Conservation (phyloP, 345 rosid genomes). For the Schrenkiella parvula region DNA sequence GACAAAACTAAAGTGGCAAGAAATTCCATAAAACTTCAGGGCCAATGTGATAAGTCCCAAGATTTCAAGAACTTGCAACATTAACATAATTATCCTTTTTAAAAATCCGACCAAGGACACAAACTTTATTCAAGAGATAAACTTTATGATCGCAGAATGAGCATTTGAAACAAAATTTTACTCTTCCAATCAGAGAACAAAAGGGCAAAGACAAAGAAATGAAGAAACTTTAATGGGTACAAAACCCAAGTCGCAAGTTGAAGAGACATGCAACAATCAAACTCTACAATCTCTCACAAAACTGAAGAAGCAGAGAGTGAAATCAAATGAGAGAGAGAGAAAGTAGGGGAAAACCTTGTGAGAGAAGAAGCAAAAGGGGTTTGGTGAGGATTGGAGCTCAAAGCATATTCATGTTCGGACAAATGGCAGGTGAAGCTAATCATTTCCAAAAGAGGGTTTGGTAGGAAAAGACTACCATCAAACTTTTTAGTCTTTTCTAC, state of each 20-base stretch:
- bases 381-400: slow-evolving; percentile 9
- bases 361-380: slow-evolving; percentile 9
- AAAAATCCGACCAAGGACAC: background rate
- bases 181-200: background rate
- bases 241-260: background rate
- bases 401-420: background rate
- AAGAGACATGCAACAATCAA: background rate
- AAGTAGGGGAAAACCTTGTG: slow-evolving; percentile 15
- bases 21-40: background rate
- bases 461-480: slow-evolving; percentile 5
- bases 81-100: too few species aligned
- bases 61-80: background rate
- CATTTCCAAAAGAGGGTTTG: slow-evolving; percentile 11
- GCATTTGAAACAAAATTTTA: background rate
- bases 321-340: background rate
- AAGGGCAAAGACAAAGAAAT: background rate
- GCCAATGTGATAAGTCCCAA: background rate
- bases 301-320: slow-evolving; percentile 4
- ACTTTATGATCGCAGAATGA: background rate
- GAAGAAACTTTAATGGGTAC: background rate
- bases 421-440: slow-evolving; percentile 28
- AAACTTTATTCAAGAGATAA: background rate
- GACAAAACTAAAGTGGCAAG: background rate
- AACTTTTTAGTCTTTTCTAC: background rate
- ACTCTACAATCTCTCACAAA: background rate